Base-by-base conservation (phyloP, 2,329 filamentous ascomycete species). In the Paramyrothecium roridum region DNA sequence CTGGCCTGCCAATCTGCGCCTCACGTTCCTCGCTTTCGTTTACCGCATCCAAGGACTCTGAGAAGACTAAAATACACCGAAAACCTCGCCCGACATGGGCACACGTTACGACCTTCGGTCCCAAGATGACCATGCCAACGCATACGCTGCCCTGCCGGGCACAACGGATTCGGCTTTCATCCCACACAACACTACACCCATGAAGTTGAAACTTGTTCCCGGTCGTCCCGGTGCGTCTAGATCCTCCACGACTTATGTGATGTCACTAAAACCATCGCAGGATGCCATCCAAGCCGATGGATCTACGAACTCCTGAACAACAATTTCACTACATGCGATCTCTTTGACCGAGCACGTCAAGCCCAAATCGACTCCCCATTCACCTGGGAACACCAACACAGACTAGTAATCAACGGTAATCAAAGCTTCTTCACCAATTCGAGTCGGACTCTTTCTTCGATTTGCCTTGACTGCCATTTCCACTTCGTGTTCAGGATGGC, bases 391-490 rank as follows among this genome's bases (percentile, higher is more conserved):
- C 73, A 75, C 52, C 54, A 62, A 16, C 73, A 75, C 50, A 65
- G 65, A 53, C 61, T 76, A 17, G 67, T 69, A 17, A 68, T 74
- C 55, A 73, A 74, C 51, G 73, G 73, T 30, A 75, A 76, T 50
- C 74, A 76, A 55, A 73, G 66, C 57, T 70, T 63, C 33, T 62
- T 56, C 1, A 64, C 66, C 26, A 45, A 55, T 2, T 65, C 62
- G 6, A 63, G 57, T 8, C 64, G 63, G 2, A 33, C 70, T 2
- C 53, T 76, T 2, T 76, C 74, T 4, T 64, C 73, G 3, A 64
- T 76, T 10, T 76, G 74, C 54, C 62, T 74, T 13, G 69, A 73
- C 48, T 76, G 74, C 51, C 71, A 74, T 52, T 73, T 73, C 34
- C 74, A 76, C 58, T 75, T 76, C 52, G 64, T 76, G 52, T 71